These are phyloP conservation scores for Pichia sp. DNA, from an alignment of 1,139 yeast species.

Conservation along the genomic window DNA sequence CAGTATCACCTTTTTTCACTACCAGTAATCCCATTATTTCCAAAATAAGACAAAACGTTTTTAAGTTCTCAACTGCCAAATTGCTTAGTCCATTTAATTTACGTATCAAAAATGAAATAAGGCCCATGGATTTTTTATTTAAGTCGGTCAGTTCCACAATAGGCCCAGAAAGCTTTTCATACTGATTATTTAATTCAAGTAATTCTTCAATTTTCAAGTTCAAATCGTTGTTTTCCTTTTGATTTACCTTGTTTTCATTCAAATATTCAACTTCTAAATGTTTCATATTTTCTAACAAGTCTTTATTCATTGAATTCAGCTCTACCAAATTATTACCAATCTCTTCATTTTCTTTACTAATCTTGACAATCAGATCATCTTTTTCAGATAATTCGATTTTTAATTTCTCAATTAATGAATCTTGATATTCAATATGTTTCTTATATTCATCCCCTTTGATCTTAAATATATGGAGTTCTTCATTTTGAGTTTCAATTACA, in stretches of 20 bases:
- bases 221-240: constrained; percentile 44
- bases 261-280: constrained; percentile 55
- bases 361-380: constrained; percentile 26
- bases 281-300: constrained; percentile 58
- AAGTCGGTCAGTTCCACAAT: constrained; percentile 26
- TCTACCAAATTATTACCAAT: constrained; percentile 24
- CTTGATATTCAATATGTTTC: constrained; percentile 25
- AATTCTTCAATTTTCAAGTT: constrained; percentile 44
- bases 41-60: constrained; percentile 51
- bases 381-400: constrained; percentile 27
- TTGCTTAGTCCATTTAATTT: constrained; percentile 33
- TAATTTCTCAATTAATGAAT: constrained; percentile 22
- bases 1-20: constrained; percentile 35
- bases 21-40: constrained; percentile 76
- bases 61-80: constrained; percentile 32
- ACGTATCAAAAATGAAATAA: constrained; percentile 19
- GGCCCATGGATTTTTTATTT: constrained; percentile 15
- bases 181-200: constrained; percentile 38
- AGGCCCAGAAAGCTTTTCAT: constrained; percentile 27
- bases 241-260: constrained; percentile 45
- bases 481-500: constrained; percentile 26
- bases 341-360: constrained; percentile 26
- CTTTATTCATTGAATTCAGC: constrained; percentile 44
- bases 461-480: constrained; percentile 10
- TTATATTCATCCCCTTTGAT: constrained; percentile 15